Conservation (phyloP, 352 stramenopile species). For the Globisporangium acanthophoron region DNA sequence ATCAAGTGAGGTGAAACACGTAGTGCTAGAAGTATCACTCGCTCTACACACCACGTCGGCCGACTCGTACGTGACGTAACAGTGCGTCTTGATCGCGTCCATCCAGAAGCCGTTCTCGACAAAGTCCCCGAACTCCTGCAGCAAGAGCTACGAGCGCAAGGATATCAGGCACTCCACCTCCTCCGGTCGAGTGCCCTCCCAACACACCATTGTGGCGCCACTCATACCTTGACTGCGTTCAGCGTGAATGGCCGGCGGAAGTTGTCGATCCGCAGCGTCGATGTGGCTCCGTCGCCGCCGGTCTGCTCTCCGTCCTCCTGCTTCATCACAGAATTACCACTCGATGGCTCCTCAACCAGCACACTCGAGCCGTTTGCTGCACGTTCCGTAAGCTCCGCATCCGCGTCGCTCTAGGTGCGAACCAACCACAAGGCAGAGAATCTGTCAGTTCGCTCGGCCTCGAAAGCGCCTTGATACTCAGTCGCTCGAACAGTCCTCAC, state of each 20-base stretch:
- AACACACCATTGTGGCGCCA: no score
- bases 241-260: constrained; percentile 73
- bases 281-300: not conserved
- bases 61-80: constrained; percentile 67
- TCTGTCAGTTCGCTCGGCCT: no score
- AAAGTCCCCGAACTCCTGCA: constrained; percentile 49
- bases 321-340: not conserved
- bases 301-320: not conserved
- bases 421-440: no score
- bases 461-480: not conserved
- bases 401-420: no score
- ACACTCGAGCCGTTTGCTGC: no score
- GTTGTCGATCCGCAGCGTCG: constrained; percentile 60
- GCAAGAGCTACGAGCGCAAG: constrained; percentile 24
- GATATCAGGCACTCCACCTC: no score
- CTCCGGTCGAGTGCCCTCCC: no score
- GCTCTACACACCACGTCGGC: constrained; percentile 32
- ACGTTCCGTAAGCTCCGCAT: no score
- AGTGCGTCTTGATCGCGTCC: constrained; percentile 86
- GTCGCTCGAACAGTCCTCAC: not conserved
- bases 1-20: no score
- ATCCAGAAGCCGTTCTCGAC: constrained; percentile 84
- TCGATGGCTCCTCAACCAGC: no score
- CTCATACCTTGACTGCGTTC: constrained; percentile 60
- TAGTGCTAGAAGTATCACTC: no score